Percentiles rank a stretch among this genome's conserved stretches.
phyloP scores from a whole-genome alignment of 2,329 filamentous ascomycete genomes.

The Alternaria sp. region DNA sequence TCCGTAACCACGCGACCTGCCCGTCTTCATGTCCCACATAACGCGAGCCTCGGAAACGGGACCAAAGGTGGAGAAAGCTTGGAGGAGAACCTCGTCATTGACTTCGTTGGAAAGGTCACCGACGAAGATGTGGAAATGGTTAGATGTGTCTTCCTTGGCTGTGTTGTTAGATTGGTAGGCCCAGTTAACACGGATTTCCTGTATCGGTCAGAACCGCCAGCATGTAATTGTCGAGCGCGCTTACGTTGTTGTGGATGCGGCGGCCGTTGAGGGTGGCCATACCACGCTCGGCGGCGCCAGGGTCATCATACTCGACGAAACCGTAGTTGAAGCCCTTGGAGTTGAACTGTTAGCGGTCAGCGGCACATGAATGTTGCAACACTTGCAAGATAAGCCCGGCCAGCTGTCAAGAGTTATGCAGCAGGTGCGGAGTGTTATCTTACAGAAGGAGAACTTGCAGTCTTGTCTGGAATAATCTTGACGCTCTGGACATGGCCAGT shows the following conservation, averaged over 20 bases:
- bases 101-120: conserved; percentile 98
- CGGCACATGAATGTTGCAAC: conserved; percentile 10
- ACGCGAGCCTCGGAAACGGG: conserved; percentile 96
- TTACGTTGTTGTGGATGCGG: conserved; percentile 91
- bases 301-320: conserved; percentile 98
- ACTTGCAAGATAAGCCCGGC: conserved; percentile 17
- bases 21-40: conserved; percentile 99
- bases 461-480: conserved; percentile 99
- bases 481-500: conserved; percentile 98
- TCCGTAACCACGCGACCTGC: conserved; percentile 93
- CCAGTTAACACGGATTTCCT: conserved; percentile 99
- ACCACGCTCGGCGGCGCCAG: conserved; percentile 91
- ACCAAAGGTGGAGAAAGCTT: conserved; percentile 95
- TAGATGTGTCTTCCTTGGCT: conserved; percentile 96
- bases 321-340: conserved; percentile 96
- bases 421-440: conserved; percentile 19
- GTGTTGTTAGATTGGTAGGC: conserved; percentile 95
- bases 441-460: conserved; percentile 68
- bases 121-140: conserved; percentile 99
- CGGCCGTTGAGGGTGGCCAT: conserved; percentile 97
- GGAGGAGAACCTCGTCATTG: conserved; percentile 91
- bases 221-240: conserved; percentile 39
- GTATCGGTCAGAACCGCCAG: conserved; percentile 34
- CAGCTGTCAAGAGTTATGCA: conserved; percentile 16
- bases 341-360: conserved; percentile 26